phyloP scores from a whole-genome alignment of 129 eudicot genomes.

The Arctium minus region DNA sequence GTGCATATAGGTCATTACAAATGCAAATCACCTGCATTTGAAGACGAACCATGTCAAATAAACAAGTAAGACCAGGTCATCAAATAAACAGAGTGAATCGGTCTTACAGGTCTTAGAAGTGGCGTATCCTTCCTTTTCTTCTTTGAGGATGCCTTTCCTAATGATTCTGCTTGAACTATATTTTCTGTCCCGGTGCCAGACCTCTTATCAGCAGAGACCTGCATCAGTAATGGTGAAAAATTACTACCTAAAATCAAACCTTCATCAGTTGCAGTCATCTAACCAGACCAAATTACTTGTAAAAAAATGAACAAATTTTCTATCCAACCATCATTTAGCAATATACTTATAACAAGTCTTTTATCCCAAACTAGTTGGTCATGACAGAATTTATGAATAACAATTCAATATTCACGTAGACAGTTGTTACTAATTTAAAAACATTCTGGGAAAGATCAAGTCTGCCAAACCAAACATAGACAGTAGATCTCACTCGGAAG shows the following conservation, averaged over 20 bases:
- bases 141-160: slow-evolving; percentile 48
- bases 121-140: slow-evolving; percentile 54
- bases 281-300: slow-evolving; percentile 4
- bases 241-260: slow-evolving; percentile 5
- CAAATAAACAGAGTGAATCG: background rate
- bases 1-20: slow-evolving; percentile 94
- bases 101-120: slow-evolving; percentile 82
- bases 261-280: slow-evolving; percentile 13
- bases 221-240: slow-evolving; percentile 15
- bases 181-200: slow-evolving; percentile 52
- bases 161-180: slow-evolving; percentile 31
- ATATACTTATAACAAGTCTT: background rate
- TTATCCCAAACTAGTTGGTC: background rate
- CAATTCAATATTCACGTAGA: background rate
- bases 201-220: slow-evolving; percentile 81
- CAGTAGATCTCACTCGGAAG: too few relatives aligned
- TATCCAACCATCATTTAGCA: background rate
- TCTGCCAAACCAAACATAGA: background rate
- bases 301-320: background rate
- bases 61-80: slow-evolving; percentile 3
- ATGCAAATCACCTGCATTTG: slow-evolving; percentile 81
- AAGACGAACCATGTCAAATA: slow-evolving; percentile 7
- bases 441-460: background rate
- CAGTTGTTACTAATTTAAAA: background rate
- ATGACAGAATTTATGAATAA: background rate